Evolutionary conservation across 1,139 yeast species (phyloP).

Genomic region (Suhomyces terraborum): DNA sequence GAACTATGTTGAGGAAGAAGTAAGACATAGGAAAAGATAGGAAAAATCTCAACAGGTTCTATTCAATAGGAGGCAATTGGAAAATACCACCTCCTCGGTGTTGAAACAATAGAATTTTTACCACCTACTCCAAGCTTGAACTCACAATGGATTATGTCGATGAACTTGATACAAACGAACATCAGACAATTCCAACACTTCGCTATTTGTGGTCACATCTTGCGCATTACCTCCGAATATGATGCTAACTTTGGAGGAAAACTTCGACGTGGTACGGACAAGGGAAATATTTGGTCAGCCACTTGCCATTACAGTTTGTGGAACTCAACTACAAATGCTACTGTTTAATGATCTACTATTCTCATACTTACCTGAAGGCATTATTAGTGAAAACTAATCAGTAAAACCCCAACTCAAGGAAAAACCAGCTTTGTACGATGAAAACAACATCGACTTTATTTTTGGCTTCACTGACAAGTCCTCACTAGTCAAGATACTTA

Average conservation of each 20-base stretch:
- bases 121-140: neutral
- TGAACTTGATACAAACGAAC: conserved; percentile 42
- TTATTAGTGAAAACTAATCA: conserved; percentile 8
- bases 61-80: too few species aligned
- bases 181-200: conserved; percentile 52
- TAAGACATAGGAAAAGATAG: too few species aligned
- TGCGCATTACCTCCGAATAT: conserved; percentile 49
- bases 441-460: conserved; percentile 28
- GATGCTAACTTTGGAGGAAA: conserved; percentile 32
- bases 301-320: conserved; percentile 75
- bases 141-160: conserved; percentile 31
- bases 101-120: too few species aligned
- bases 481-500: conserved; percentile 28
- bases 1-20: too few species aligned
- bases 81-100: too few species aligned
- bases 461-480: conserved; percentile 25
- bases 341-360: conserved; percentile 50
- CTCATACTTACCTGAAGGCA: conserved; percentile 31
- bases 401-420: conserved; percentile 5
- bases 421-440: conserved; percentile 22
- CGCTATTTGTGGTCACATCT: conserved; percentile 77
- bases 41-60: too few species aligned
- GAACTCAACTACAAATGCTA: conserved; percentile 74
- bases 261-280: conserved; percentile 63
- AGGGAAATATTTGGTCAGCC: conserved; percentile 72